phyloP scores from a whole-genome alignment of 2,329 filamentous ascomycete genomes.

The Knoxdaviesia proteae region DNA sequence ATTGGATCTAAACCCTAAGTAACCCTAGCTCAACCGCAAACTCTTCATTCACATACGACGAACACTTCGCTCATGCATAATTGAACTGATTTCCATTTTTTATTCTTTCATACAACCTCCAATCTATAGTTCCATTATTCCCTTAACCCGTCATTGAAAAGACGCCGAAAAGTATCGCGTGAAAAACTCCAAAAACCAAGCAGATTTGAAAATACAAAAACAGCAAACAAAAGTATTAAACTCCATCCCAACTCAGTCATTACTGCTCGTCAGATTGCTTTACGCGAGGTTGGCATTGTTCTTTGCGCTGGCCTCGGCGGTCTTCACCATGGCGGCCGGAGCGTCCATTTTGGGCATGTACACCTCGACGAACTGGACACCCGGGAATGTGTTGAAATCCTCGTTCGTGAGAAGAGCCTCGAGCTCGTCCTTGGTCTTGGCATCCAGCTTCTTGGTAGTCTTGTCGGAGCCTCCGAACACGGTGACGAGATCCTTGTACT shows the following conservation, averaged over 20 bases:
- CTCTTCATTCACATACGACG: no score
- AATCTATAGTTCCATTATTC: neutral
- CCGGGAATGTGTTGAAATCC: slow-evolving; percentile 35
- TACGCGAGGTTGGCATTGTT: slow-evolving; percentile 32
- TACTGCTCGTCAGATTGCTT: neutral
- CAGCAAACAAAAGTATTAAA: neutral
- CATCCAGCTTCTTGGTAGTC: slow-evolving; percentile 38
- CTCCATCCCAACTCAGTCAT: no score
- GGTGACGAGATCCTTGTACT: slow-evolving; percentile 44
- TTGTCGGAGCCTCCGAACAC: slow-evolving; percentile 42
- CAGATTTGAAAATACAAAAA: neutral
- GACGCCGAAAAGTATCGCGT: no score
- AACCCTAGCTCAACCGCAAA: no score
- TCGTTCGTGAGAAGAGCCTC: slow-evolving; percentile 41
- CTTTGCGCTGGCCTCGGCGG: slow-evolving; percentile 48
- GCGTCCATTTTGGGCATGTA: slow-evolving; percentile 67
- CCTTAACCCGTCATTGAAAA: neutral
- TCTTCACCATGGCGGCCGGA: slow-evolving; percentile 46
- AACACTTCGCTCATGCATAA: no score
- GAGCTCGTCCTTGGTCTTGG: slow-evolving; percentile 50
- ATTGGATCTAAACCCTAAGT: no score
- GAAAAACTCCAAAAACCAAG: no score
- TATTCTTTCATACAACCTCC: neutral
- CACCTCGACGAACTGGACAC: slow-evolving; percentile 56
- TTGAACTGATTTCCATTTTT: no score